Conservation (phyloP, 169 alveolate genomes). For the Babesia bigemina region DNA sequence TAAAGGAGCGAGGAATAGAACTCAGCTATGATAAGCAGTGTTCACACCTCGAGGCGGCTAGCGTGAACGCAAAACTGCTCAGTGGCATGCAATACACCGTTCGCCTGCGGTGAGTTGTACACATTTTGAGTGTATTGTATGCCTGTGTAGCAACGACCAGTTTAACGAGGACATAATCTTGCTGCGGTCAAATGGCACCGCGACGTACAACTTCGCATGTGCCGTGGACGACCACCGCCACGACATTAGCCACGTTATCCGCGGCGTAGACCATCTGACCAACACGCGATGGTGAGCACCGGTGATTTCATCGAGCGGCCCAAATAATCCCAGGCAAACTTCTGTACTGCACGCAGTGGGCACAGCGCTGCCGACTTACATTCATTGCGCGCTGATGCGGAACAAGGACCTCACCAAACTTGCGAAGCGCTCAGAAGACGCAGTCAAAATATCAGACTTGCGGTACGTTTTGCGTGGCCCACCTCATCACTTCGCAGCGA, state of each 20-base stretch:
- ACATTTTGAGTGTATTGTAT: constrained; percentile 18
- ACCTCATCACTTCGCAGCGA: background rate
- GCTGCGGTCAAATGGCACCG: constrained; percentile 71
- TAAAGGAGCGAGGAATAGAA: constrained; percentile 3
- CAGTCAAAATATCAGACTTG: constrained; percentile 19
- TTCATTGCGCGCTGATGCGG: constrained; percentile 56
- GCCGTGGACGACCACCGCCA: constrained; percentile 81
- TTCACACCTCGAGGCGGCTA: background rate
- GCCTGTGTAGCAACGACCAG: constrained; percentile 33
- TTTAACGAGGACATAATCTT: constrained; percentile 75
- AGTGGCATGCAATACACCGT: constrained; percentile 29
- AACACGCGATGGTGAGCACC: constrained; percentile 70
- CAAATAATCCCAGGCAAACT: constrained; percentile 23
- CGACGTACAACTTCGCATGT: constrained; percentile 82
- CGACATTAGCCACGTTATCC: constrained; percentile 79
- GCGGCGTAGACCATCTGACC: constrained; percentile 81
- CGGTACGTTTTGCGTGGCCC: constrained; percentile 2
- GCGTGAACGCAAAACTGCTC: constrained; percentile 3
- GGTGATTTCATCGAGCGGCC: background rate
- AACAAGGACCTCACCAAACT: constrained; percentile 44
- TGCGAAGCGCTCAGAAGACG: constrained; percentile 39
- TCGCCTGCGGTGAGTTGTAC: constrained; percentile 17
- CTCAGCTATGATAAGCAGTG: constrained; percentile 47
- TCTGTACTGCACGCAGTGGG: constrained; percentile 32
- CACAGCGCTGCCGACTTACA: constrained; percentile 35